Conservation (phyloP, 768 basidiomycete genomes). For the Rhodosporidiobolus sp. region DNA sequence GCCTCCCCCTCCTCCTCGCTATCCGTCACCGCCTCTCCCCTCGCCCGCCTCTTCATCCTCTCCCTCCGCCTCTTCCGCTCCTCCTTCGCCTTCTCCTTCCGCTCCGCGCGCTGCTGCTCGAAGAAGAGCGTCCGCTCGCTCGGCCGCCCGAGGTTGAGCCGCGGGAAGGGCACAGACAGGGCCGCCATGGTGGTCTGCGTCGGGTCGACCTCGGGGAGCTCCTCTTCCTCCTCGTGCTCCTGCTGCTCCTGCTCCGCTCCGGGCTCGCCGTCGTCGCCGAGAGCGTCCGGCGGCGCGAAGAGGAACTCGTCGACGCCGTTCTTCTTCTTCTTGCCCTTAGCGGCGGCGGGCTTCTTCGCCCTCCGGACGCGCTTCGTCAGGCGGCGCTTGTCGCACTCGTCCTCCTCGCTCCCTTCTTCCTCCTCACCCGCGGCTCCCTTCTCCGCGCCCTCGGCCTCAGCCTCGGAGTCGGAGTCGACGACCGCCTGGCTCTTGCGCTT, state of each 20-base stretch:
- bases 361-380: neutral
- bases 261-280: neutral
- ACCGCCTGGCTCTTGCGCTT: neutral
- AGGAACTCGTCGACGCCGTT: neutral
- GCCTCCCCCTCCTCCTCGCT: neutral
- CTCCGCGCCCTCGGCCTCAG: neutral
- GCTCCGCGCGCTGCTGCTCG: conserved; percentile 12
- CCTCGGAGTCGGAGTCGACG: neutral
- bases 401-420: neutral
- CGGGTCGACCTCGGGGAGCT: conserved; percentile 19
- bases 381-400: neutral
- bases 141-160: conserved; percentile 13
- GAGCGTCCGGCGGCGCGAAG: neutral
- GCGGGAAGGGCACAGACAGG: conserved; percentile 15
- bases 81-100: conserved; percentile 2
- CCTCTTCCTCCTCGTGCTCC: neutral
- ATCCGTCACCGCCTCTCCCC: neutral
- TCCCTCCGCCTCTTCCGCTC: conserved; percentile 16
- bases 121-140: conserved; percentile 23
- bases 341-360: neutral
- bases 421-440: neutral
- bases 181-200: conserved; percentile 32
- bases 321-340: neutral
- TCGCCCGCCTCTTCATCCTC: conserved; percentile 15
- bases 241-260: neutral